Conservation (phyloP, 2,329 filamentous ascomycete species). For the Aspergillus aculeatus region DNA sequence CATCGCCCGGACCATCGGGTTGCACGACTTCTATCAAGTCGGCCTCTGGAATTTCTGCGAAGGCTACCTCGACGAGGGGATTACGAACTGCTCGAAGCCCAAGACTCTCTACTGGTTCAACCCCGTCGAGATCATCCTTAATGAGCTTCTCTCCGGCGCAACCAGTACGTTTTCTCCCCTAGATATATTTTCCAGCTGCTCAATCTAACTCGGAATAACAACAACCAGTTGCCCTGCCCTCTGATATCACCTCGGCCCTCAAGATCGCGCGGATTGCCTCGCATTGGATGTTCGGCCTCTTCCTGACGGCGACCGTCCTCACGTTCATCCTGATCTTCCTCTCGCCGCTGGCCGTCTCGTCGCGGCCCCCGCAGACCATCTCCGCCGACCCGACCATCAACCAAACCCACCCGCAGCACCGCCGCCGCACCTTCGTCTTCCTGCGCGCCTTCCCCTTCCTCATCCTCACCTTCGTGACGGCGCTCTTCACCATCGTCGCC, state of each 20-base stretch:
- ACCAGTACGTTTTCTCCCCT: conserved; percentile 55
- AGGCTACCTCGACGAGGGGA: conserved; percentile 67
- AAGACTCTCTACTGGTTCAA: conserved; percentile 83
- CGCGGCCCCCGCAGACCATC: conserved; percentile 37
- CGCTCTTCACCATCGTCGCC: conserved; percentile 66
- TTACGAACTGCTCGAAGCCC: conserved; percentile 73
- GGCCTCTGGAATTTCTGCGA: conserved; percentile 92
- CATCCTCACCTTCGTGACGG: conserved; percentile 65
- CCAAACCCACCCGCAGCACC: conserved; percentile 33
- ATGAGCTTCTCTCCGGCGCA: conserved; percentile 77
- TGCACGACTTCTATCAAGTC: conserved; percentile 93
- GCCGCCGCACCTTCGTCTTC: conserved; percentile 37
- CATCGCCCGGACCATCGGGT: conserved; percentile 78
- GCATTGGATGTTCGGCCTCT: conserved; percentile 86
- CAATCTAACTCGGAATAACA: background rate
- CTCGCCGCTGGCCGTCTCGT: conserved; percentile 52
- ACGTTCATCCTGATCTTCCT: conserved; percentile 71
- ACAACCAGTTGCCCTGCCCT: conserved; percentile 68
- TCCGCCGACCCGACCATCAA: conserved; percentile 28
- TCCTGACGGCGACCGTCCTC: conserved; percentile 69
- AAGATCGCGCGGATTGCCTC: conserved; percentile 71
- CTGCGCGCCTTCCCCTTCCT: conserved; percentile 64
- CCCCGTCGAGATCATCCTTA: conserved; percentile 75
- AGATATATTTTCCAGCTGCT: background rate
- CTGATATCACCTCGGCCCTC: conserved; percentile 70